Conservation (phyloP, 169 alveolate species). For the Theileria luwenshuni region DNA sequence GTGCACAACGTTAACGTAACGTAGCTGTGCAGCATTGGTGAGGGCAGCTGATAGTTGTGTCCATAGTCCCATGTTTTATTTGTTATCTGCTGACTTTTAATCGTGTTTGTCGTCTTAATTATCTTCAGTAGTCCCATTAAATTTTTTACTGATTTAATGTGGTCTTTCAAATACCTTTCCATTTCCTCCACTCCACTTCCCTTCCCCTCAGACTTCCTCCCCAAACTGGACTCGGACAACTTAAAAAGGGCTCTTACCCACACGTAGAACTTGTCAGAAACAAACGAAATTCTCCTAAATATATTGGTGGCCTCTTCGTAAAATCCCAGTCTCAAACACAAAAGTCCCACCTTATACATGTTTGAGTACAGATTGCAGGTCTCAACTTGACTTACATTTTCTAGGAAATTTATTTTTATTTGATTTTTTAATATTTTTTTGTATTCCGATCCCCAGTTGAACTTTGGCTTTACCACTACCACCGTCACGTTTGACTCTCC, state of each 20-base stretch:
- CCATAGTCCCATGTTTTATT: conserved; percentile 11
- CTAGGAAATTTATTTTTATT: not conserved
- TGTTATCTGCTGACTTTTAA: not conserved
- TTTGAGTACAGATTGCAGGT: not conserved
- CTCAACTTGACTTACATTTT: conserved; percentile 20
- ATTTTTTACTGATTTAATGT: not conserved
- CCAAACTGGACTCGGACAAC: conserved; percentile 21
- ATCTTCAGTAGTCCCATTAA: conserved; percentile 10
- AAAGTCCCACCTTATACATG: conserved; percentile 9
- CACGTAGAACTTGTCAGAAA: conserved; percentile 20
- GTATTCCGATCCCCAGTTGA: conserved; percentile 35
- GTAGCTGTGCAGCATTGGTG: conserved; percentile 7
- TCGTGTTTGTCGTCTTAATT: not conserved
- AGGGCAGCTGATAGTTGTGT: conserved; percentile 11
- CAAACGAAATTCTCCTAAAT: conserved; percentile 29
- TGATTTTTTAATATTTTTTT: not conserved
- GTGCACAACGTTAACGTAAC: conserved; percentile 1
- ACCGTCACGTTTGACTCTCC: conserved; percentile 8
- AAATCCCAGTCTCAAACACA: conserved; percentile 58
- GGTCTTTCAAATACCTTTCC: not conserved
- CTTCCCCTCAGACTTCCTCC: too few species aligned
- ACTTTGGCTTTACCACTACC: not conserved
- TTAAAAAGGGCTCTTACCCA: conserved; percentile 46
- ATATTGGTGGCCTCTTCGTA: conserved; percentile 32
- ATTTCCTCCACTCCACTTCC: conserved; percentile 1